Base-by-base conservation (phyloP, 441 rosid genomes). In the Francoa sonchifolia region DNA sequence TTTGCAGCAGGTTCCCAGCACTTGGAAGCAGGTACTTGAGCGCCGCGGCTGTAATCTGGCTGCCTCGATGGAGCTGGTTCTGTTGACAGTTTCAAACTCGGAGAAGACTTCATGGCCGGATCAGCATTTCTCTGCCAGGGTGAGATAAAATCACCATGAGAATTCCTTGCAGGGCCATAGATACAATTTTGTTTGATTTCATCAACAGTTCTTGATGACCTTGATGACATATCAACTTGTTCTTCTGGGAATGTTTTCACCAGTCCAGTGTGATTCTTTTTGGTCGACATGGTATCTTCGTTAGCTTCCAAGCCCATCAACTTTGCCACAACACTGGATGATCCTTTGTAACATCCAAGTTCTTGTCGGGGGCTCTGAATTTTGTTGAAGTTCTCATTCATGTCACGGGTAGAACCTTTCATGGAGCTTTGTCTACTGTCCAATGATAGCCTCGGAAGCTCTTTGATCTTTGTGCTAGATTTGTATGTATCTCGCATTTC, bases 291-390 rank as follows among this genome's bases (percentile, higher is more conserved):
- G 31, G 76, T 35, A 50, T 63, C 72, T 31, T 85, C 77, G 32
- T 66, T 42, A 47, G 57, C 58, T 47, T 87, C 97, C 52, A 92
- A 66, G 27, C 99, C 97, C 99, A 87, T 92, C 64, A 92, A 52
- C 66, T 75, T 87, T 15, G 89, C 99, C 48, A 87, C 76, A 33
- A 83, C 74, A 43, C 79, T 72, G 0, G 95, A 81, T 17, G 86
- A 63, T 41, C 78, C 56, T 46, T 52, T 74, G 52, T 62, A 57
- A 49, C 74, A 68, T 61, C 58, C 74, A 14, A 59, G 68, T 42
- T 72, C 81, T 53, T 69, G 80, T 19, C 65, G 72, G 60, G 28
- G 56, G 63, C 48, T 59, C 26, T 33, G 15, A 14, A 15, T 23
- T 40, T 26, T 43, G 30, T 17, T 35, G 13, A 47, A 25, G 31